Evolutionary conservation across 2,329 filamentous ascomycete genomes (phyloP).

Genomic region (Penicillium decumbens): DNA sequence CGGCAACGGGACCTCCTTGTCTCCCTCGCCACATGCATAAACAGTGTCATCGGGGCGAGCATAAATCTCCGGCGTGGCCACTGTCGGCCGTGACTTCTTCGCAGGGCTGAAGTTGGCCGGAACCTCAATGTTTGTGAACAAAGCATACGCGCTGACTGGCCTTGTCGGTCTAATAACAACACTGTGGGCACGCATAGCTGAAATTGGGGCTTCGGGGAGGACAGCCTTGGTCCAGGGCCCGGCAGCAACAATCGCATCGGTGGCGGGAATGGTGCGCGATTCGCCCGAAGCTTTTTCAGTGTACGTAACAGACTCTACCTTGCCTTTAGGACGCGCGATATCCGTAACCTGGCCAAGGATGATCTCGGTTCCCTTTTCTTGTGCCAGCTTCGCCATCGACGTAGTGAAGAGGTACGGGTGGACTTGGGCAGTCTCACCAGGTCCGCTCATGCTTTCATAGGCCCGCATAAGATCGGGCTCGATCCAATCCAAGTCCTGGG

Average conservation of each 20-base stretch:
- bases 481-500: slow-evolving; percentile 80
- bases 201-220: slow-evolving; percentile 54
- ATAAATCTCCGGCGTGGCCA: slow-evolving; percentile 87
- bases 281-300: slow-evolving; percentile 49
- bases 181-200: slow-evolving; percentile 58
- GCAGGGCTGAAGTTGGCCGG: slow-evolving; percentile 55
- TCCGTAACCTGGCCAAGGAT: slow-evolving; percentile 63
- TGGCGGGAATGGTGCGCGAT: slow-evolving; percentile 51
- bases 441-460: slow-evolving; percentile 81
- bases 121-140: slow-evolving; percentile 78
- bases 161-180: slow-evolving; percentile 56
- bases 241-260: slow-evolving; percentile 57
- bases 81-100: slow-evolving; percentile 52
- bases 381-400: slow-evolving; percentile 70
- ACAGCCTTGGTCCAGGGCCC: slow-evolving; percentile 58
- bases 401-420: slow-evolving; percentile 90
- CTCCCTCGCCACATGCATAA: slow-evolving; percentile 91
- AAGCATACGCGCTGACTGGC: slow-evolving; percentile 47
- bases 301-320: slow-evolving; percentile 62
- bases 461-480: slow-evolving; percentile 59
- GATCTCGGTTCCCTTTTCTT: slow-evolving; percentile 64
- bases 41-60: slow-evolving; percentile 82
- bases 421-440: slow-evolving; percentile 81
- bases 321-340: slow-evolving; percentile 54
- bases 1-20: slow-evolving; percentile 69